Conservation (phyloP, 352 stramenopile genomes). For the Phytophthora sojae region DNA sequence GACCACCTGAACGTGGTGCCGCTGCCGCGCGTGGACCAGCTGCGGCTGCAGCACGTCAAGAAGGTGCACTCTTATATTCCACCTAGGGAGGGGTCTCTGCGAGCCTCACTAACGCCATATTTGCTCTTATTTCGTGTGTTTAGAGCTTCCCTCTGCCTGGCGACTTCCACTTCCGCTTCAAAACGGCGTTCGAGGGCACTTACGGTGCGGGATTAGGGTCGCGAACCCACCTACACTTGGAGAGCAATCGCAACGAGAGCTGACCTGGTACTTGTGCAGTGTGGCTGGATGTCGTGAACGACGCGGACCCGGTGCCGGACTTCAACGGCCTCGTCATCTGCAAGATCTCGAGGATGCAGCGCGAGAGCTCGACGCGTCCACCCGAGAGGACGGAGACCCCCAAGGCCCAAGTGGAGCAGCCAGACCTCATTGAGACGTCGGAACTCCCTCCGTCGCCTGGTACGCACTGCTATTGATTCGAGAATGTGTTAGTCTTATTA, state of each 20-base stretch:
- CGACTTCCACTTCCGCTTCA: conserved; percentile 89
- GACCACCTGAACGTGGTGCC: conserved; percentile 88
- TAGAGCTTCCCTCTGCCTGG: conserved; percentile 81
- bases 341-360: conserved; percentile 81
- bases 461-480: conserved; percentile 7
- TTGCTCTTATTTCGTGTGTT: conserved; percentile 15
- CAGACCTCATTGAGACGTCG: conserved; percentile 85
- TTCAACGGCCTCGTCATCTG: conserved; percentile 84
- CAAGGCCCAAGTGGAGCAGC: conserved; percentile 41
- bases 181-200: conserved; percentile 86
- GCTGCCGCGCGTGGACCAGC: conserved; percentile 77
- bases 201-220: conserved; percentile 59
- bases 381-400: conserved; percentile 45
- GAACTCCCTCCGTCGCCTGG: conserved; percentile 36
- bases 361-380: conserved; percentile 50
- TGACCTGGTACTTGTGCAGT: conserved; percentile 44
- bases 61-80: conserved; percentile 44
- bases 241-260: conserved; percentile 10
- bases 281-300: conserved; percentile 83
- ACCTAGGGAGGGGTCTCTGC: too few relatives aligned
- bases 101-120: not conserved
- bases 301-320: conserved; percentile 74
- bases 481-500: not conserved
- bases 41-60: conserved; percentile 82
- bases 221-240: conserved; percentile 6